phyloP scores from a whole-genome alignment of 2,329 filamentous ascomycete genomes.

The Xylaria sp. region DNA sequence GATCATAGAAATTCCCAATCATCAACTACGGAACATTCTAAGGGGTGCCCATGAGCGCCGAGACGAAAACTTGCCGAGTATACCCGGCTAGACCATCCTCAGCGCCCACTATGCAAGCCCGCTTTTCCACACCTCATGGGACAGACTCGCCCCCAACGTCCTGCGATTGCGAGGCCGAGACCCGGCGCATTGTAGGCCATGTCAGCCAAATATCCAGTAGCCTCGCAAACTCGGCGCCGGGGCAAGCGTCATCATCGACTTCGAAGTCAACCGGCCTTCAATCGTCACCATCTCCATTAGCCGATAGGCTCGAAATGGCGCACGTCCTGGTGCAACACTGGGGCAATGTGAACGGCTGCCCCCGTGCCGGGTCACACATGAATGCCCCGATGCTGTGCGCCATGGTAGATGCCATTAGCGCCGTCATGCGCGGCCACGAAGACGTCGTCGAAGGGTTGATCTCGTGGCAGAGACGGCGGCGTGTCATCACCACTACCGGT shows the following conservation, averaged over 20 bases:
- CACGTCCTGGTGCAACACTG: constrained; percentile 35
- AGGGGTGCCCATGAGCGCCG: no score
- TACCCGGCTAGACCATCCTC: no score
- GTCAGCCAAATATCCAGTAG: neutral
- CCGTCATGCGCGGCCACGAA: constrained; percentile 28
- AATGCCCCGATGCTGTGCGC: constrained; percentile 25
- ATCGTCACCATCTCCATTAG: neutral
- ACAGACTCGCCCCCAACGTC: neutral
- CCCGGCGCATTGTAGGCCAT: neutral
- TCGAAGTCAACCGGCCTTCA: no score
- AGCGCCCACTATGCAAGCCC: neutral
- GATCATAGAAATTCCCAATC: no score
- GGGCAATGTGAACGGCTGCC: constrained; percentile 36
- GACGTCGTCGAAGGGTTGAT: constrained; percentile 12
- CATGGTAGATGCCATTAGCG: constrained; percentile 31
- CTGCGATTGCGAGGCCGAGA: neutral
- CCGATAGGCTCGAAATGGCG: constrained; percentile 17
- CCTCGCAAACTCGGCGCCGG: neutral
- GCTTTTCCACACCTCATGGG: neutral
- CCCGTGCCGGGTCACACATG: constrained; percentile 31
- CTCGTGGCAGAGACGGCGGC: no score
- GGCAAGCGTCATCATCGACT: neutral
- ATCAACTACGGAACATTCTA: no score
- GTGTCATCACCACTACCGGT: no score
- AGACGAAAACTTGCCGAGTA: no score